A percentile compares a stretch with the other conserved stretches of the same genome.
phyloP scores from a whole-genome alignment of 352 stramenopile genomes.

The Blastocystis sp. region DNA sequence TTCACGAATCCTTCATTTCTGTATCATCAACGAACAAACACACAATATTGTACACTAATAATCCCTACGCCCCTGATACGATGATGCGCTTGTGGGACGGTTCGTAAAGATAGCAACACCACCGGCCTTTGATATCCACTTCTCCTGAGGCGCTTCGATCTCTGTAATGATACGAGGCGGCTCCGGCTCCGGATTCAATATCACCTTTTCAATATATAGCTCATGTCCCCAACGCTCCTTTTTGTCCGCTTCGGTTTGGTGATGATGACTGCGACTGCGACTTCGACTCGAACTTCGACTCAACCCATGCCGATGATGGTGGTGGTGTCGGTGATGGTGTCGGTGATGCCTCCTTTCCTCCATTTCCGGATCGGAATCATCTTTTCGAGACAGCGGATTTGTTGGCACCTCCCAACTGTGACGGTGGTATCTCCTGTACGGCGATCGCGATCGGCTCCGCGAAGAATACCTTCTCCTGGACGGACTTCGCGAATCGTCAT shows the following conservation, averaged over 20 bases:
- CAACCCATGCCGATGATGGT: too few species aligned
- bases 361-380: not conserved
- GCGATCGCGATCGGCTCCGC: not conserved
- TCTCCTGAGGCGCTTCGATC: not conserved
- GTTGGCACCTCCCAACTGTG: not conserved
- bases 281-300: not conserved
- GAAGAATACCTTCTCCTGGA: not conserved
- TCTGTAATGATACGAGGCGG: not conserved
- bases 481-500: not conserved
- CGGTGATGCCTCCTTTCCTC: not conserved
- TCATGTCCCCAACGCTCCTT: constrained; percentile 48
- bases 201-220: constrained; percentile 50
- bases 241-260: constrained; percentile 7
- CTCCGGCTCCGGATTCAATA: constrained; percentile 45
- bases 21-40: too few species aligned
- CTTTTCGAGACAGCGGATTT: not conserved
- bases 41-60: constrained; percentile 40
- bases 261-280: not conserved
- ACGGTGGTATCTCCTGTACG: not conserved
- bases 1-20: too few species aligned
- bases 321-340: constrained; percentile 13
- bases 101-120: constrained; percentile 45
- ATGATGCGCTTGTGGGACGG: constrained; percentile 12
- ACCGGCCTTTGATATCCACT: constrained; percentile 43
- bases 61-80: not conserved